Evolutionary conservation across 768 basidiomycete genomes (phyloP).

Genomic region (Rhodotorula paludigena): DNA sequence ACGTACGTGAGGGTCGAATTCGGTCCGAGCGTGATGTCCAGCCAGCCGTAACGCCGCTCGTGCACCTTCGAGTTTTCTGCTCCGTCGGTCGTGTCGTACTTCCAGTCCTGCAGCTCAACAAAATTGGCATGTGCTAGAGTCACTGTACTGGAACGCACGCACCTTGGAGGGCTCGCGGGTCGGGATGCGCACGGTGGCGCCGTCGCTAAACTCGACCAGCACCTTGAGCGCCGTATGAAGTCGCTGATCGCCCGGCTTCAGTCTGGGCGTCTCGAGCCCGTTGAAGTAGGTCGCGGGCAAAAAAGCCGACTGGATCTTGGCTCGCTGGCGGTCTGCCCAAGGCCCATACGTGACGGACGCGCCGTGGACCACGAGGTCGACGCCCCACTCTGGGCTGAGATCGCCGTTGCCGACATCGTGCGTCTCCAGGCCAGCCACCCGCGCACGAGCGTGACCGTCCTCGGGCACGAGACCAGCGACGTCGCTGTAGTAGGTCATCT

Average conservation of each 20-base stretch:
- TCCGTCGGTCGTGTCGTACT: constrained; percentile 66
- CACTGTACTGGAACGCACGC: not conserved
- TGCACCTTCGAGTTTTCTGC: constrained; percentile 56
- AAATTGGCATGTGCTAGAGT: not conserved
- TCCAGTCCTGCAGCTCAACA: constrained; percentile 65
- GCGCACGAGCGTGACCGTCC: constrained; percentile 7
- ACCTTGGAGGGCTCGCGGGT: constrained; percentile 89
- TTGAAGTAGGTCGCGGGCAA: constrained; percentile 76
- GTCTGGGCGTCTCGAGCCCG: constrained; percentile 54
- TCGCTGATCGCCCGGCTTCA: constrained; percentile 70
- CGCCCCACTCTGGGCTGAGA: constrained; percentile 83
- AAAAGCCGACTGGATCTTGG: constrained; percentile 71
- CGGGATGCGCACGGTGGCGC: constrained; percentile 74
- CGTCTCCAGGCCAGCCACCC: constrained; percentile 35
- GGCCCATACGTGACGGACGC: constrained; percentile 82
- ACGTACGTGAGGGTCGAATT: constrained; percentile 79
- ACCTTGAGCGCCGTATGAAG: constrained; percentile 74
- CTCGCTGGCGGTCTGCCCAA: constrained; percentile 90
- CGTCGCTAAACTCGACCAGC: constrained; percentile 71
- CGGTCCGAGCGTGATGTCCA: constrained; percentile 70
- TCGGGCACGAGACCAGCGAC: constrained; percentile 69
- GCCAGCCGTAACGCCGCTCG: constrained; percentile 58
- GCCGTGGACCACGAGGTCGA: constrained; percentile 73
- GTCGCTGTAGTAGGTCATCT: constrained; percentile 81
- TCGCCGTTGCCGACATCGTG: constrained; percentile 81